Evolutionary conservation across 148 eudicot genomes (phyloP).

Genomic region (Heliamphora exappendiculata): DNA sequence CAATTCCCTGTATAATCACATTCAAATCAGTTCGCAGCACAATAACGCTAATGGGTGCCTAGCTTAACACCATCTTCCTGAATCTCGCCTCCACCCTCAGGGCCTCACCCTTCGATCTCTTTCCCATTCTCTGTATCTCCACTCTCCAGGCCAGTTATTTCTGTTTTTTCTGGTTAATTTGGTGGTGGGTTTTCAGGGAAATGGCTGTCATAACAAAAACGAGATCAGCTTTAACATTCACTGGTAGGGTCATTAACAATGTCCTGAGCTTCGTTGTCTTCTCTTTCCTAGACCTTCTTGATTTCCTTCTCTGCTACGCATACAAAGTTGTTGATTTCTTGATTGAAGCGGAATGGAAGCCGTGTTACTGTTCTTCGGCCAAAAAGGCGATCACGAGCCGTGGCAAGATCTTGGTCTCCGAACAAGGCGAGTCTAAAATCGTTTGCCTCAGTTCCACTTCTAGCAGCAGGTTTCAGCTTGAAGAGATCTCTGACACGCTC

Average conservation of each 20-base stretch:
- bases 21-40: background rate
- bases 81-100: slow-evolving; percentile 8
- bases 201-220: slow-evolving; percentile 7
- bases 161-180: background rate
- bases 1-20: background rate
- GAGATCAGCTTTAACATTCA: slow-evolving; percentile 17
- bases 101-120: background rate
- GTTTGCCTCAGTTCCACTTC: slow-evolving; percentile 38
- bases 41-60: background rate
- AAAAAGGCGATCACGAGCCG: slow-evolving; percentile 36
- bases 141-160: too few species aligned
- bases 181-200: slow-evolving; percentile 1
- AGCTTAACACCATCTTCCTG: background rate
- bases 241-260: slow-evolving; percentile 40
- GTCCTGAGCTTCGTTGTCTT: slow-evolving; percentile 60
- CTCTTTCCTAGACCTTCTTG: slow-evolving; percentile 50
- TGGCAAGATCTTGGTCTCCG: slow-evolving; percentile 69
- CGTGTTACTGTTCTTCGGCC: slow-evolving; percentile 60
- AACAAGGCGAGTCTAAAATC: slow-evolving; percentile 45
- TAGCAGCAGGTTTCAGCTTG: slow-evolving; percentile 52
- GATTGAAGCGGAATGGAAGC: slow-evolving; percentile 73
- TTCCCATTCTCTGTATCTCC: background rate
- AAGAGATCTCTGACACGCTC: slow-evolving; percentile 84
- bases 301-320: slow-evolving; percentile 44
- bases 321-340: slow-evolving; percentile 57